phyloP scores from a whole-genome alignment of 495 filamentous ascomycete genomes.

The Lophiostoma macrostomum region DNA sequence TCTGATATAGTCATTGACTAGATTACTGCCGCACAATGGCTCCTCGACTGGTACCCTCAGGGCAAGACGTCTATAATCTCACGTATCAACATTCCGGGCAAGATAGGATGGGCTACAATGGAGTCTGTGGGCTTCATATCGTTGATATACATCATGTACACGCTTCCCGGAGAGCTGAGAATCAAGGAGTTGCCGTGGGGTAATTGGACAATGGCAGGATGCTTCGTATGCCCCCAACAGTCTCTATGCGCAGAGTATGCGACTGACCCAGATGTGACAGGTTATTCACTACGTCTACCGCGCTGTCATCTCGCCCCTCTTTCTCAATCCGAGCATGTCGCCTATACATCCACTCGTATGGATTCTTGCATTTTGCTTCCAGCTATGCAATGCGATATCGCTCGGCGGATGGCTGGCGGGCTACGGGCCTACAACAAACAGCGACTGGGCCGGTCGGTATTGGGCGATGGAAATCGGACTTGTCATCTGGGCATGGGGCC shows the following conservation, averaged over 20 bases:
- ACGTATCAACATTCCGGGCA: conserved; percentile 81
- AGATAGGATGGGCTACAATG: conserved; percentile 82
- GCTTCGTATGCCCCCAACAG: conserved; percentile 50
- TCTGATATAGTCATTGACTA: conserved; percentile 18
- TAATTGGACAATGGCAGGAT: conserved; percentile 63
- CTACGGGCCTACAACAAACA: conserved; percentile 62
- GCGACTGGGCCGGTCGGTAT: conserved; percentile 53
- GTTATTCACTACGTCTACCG: conserved; percentile 84
- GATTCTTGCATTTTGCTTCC: conserved; percentile 61
- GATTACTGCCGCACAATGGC: conserved; percentile 45
- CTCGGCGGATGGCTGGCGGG: conserved; percentile 78
- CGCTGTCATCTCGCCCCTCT: conserved; percentile 71
- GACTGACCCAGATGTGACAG: conserved; percentile 27
- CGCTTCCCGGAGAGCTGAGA: conserved; percentile 54
- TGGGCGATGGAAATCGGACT: conserved; percentile 56
- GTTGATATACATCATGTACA: conserved; percentile 71
- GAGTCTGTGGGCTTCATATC: conserved; percentile 74
- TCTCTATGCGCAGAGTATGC: conserved; percentile 3
- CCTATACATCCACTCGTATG: conserved; percentile 68
- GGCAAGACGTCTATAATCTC: conserved; percentile 83
- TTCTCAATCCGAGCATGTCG: conserved; percentile 86
- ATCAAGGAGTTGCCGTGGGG: conserved; percentile 58
- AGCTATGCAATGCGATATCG: conserved; percentile 71
- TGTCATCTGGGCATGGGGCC: conserved; percentile 62
- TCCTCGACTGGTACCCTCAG: conserved; percentile 43